Evolutionary conservation across 176 grass and related monocot genomes (phyloP).

Genomic region (Leersia perrieri): DNA sequence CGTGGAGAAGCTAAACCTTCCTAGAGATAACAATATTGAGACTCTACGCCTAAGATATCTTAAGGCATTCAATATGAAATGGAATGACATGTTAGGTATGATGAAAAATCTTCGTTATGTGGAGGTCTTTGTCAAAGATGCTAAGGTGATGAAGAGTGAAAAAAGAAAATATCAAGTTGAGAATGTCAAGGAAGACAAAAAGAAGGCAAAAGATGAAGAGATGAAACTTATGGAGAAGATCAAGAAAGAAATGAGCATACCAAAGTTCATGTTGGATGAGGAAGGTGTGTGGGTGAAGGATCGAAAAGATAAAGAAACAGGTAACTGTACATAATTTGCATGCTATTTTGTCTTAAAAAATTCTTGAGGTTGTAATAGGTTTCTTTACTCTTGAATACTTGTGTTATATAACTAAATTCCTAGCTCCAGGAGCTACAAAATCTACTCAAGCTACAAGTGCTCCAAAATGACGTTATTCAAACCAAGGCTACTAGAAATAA

Average conservation of each 20-base stretch:
- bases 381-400: not conserved
- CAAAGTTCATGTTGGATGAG: not conserved
- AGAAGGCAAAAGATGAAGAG: not conserved
- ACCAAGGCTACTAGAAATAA: not conserved
- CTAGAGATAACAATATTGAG: not conserved
- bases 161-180: not conserved
- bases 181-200: not conserved
- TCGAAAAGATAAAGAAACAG: not conserved
- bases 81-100: fast-evolving
- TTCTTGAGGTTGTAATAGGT: not conserved
- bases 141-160: not conserved
- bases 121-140: conserved; percentile 33
- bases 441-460: too few species aligned
- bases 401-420: not conserved
- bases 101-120: not conserved
- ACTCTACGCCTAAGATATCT: conserved; percentile 41
- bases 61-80: not conserved
- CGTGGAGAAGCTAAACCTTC: not conserved
- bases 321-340: not conserved
- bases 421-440: too few species aligned
- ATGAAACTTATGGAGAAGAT: not conserved
- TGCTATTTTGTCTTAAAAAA: not conserved
- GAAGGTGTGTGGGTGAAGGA: conserved; percentile 35
- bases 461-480: not conserved
- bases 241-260: not conserved